These are phyloP conservation scores for Globisporangium acanthophoron DNA, from an alignment of 352 stramenopile genomes.

Conservation along the genomic window DNA sequence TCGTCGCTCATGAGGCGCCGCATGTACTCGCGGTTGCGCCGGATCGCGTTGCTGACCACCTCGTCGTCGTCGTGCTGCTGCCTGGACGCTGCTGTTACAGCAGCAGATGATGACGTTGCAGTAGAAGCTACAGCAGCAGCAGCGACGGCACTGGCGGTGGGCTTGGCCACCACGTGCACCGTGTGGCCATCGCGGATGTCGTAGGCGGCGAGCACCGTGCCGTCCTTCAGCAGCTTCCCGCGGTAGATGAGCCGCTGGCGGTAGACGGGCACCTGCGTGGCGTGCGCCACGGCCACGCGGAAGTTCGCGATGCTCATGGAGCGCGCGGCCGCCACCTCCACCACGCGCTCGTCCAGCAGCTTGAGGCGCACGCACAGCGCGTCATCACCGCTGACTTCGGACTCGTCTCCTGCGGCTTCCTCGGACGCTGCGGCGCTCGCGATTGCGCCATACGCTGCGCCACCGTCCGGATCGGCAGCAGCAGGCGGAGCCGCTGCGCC, in stretches of 20 bases:
- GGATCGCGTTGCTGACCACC: not conserved
- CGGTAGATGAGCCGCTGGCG: conserved; percentile 91
- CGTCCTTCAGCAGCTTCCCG: conserved; percentile 85
- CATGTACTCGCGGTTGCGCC: conserved; percentile 11
- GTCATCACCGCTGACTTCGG: not conserved
- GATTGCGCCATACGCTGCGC: not conserved
- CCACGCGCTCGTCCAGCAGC: conserved; percentile 72
- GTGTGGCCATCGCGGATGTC: conserved; percentile 90
- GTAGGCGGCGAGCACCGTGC: conserved; percentile 58
- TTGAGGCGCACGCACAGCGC: conserved; percentile 43
- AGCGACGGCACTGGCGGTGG: not conserved
- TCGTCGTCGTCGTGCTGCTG: conserved; percentile 5
- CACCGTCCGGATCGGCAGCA: not conserved
- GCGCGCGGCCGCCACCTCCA: conserved; percentile 42
- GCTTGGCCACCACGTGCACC: conserved; percentile 88
- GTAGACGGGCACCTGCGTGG: conserved; percentile 47
- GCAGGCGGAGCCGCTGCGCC: not conserved
- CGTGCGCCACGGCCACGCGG: conserved; percentile 43
- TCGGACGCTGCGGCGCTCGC: not conserved
- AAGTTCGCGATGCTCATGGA: conserved; percentile 59
- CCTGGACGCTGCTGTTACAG: not conserved
- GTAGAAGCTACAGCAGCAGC: not conserved
- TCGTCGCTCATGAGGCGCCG: conserved; percentile 9
- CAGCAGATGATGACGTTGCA: conserved; percentile 2
- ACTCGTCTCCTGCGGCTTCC: not conserved